Evolutionary conservation across 768 basidiomycete genomes (phyloP), one percentile per base, ranked within the genome.

Genomic region (Amanita muscaria): DNA sequence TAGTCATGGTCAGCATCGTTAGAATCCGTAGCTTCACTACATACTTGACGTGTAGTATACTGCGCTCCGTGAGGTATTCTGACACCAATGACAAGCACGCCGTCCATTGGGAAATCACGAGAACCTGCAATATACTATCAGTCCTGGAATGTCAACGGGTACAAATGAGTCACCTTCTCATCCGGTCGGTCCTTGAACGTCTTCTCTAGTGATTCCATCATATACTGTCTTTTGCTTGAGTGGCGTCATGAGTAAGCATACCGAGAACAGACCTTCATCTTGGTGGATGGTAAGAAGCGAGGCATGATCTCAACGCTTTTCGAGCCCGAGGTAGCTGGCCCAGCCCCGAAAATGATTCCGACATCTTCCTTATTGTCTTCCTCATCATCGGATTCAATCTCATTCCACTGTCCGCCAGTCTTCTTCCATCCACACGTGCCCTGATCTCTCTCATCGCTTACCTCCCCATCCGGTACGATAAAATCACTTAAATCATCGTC

Each of bases 61-160:
- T 64, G 16, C 70, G 62, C 52, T 74, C 70, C 0, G 61, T 59
- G n/a, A 88, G 65, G 54, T 80, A 82, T 40, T 74, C 61, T 0
- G 74, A 80, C n/a, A 80, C 72, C 3, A 87, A 66, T 8, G 72
- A 67, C 29, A 89, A 67, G 46, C 77, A 82, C 5, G 66, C 59
- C 0, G 80, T 82, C 78, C 85, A 88, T 56, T 83, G 80, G 0
- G 81, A 84, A 45, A 86, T 69, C 46, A 87, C 62, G 40, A 89
- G 57, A 36, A 72, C 70, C 76, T 83, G 45, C 16, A 83, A 46
- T 84, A 69, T 48, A 87, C 62, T 37, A 81, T 46, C 15, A 36
- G 29, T 10, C 36, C 7, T n/a, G n/a, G n/a, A n/a, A n/a, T n/a
- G n/a, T n/a, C n/a, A n/a, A n/a, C n/a, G n/a, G n/a, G n/a, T n/a